Evolutionary conservation across 2,329 filamentous ascomycete genomes (phyloP), one percentile per base, ranked within the genome.

Genomic region (Dactylellina drechsleri): DNA sequence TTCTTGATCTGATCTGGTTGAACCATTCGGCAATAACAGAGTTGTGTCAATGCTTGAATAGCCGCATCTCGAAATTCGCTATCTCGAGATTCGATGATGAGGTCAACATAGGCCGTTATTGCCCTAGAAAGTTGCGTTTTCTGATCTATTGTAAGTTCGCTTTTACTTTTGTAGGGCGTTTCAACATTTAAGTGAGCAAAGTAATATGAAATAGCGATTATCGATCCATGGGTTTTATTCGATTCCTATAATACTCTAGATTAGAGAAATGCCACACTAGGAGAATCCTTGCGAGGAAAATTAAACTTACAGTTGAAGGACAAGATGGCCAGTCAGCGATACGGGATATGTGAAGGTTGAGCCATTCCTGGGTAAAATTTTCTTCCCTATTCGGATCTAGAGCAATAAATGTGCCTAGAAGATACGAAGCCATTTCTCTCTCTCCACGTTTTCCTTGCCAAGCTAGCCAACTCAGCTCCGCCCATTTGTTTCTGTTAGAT

Each of bases 11-110:
- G 81, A 77, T 3, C 80, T 77, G 71, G 64, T 50, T 47, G 41
- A 3, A 68, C 16, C 7, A 86, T 79, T 1, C 83, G 82, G 0
- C 84, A 84, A 2, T 83, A 82, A 83, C 84, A 85, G 0, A 87
- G 79, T 72, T 86, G 84, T 0, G 83, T 79, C 54, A 85, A 83
- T 0, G 83, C 80, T 4, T 86, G 84, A 20, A 86, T 79, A 0
- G 85, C 79, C 0, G 83, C 80, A 31, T 78, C 77, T 47, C 79
- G 78, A 47, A 80, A 79, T 20, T 80, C 78, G 6, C 74, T 78
- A 59, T 80, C 75, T 13, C 80, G 71, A 65, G 71, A 68, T 20
- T 75, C 66, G 13, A 64, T 59, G 15, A 61, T 28, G 7, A 75
- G 67, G 40, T 68, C 36, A 20, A 75, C 56, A 41, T 75, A 75